These are phyloP conservation scores for Fusarium sp. DNA, from an alignment of 2,329 filamentous ascomycete species.

Conservation along the genomic window DNA sequence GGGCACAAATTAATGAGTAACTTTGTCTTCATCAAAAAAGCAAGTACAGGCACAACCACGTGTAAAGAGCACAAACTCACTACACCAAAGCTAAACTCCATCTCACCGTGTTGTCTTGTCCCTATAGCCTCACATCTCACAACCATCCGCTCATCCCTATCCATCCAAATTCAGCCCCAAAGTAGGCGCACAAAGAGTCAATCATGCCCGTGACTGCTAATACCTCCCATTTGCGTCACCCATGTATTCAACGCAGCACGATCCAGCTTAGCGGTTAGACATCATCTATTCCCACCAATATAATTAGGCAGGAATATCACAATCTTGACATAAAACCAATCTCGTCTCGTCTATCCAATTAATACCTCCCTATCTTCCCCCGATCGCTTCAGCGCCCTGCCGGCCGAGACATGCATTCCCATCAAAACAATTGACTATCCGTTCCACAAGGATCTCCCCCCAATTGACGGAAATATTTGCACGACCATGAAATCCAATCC, in stretches of 20 bases:
- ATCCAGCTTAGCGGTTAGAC: background rate
- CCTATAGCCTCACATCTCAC: slow-evolving; percentile 29
- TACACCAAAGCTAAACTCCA: slow-evolving; percentile 20
- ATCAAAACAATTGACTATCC: slow-evolving; percentile 13
- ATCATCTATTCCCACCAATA: background rate
- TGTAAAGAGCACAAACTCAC: slow-evolving; percentile 18
- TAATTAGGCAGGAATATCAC: background rate
- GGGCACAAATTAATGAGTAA: slow-evolving; percentile 10
- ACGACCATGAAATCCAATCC: slow-evolving; percentile 3
- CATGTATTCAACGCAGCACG: background rate
- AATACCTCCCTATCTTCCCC: slow-evolving; percentile 6
- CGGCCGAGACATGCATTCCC: slow-evolving; percentile 43
- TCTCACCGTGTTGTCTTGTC: background rate
- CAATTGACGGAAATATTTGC: slow-evolving; percentile 9
- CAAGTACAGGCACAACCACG: slow-evolving; percentile 27
- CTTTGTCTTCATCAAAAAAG: background rate
- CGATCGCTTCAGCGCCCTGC: slow-evolving; percentile 37
- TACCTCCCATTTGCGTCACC: background rate
- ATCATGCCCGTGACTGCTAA: slow-evolving; percentile 5
- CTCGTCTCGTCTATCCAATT: slow-evolving; percentile 44
- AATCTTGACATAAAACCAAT: background rate
- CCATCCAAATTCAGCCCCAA: slow-evolving; percentile 9
- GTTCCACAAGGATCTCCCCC: slow-evolving; percentile 21
- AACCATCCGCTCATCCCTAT: slow-evolving; percentile 5
- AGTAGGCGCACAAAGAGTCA: background rate